phyloP scores from a whole-genome alignment of 169 alveolate species.

The Plasmodium sp. region DNA sequence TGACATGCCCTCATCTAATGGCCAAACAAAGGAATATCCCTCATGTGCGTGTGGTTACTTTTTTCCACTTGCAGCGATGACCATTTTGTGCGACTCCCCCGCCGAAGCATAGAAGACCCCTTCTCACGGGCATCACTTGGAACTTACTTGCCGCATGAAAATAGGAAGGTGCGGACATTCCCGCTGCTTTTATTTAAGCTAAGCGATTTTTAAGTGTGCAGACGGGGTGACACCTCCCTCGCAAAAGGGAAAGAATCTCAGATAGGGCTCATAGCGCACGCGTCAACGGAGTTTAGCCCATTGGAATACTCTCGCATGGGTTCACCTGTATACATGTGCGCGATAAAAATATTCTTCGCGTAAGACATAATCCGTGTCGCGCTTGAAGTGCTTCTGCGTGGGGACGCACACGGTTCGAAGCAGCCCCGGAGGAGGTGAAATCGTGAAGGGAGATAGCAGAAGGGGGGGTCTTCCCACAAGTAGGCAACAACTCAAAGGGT shows the following conservation, averaged over 20 bases:
- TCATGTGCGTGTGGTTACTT: background rate
- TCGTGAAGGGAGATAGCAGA: background rate
- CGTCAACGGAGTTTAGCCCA: background rate
- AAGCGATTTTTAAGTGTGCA: background rate
- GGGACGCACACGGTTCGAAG: background rate
- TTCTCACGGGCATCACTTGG: background rate
- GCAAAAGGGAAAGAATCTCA: background rate
- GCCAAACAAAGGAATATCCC: background rate
- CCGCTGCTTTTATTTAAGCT: background rate
- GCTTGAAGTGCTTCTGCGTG: background rate
- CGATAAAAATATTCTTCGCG: background rate
- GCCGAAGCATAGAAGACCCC: background rate
- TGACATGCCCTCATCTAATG: background rate
- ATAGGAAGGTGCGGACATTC: background rate
- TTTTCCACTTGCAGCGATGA: background rate
- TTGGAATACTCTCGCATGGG: background rate
- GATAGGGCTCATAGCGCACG: background rate
- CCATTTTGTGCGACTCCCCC: background rate
- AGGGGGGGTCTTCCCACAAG: background rate
- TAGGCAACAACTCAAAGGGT: background rate
- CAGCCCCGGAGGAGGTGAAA: background rate
- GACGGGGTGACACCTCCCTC: background rate
- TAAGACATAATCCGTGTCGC: background rate
- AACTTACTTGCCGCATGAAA: background rate
- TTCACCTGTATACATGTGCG: background rate